These are phyloP conservation scores for Russula sp. DNA, from an alignment of 768 basidiomycete species.

Conservation along the genomic window DNA sequence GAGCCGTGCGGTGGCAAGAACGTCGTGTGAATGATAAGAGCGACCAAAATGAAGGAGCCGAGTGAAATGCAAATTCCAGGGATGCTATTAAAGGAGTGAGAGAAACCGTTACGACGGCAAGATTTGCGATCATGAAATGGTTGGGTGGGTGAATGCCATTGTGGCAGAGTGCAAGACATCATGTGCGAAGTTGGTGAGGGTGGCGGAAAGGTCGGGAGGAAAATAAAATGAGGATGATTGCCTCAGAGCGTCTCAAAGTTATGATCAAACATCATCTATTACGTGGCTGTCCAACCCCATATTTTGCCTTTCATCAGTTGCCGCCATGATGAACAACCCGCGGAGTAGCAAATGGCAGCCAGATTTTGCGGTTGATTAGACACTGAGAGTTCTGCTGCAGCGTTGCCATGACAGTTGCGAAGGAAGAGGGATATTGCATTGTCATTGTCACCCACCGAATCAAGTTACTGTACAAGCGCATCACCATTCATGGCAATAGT, in stretches of 20 bases:
- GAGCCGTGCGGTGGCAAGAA: constrained; percentile 4
- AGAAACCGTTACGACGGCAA: constrained; percentile 1
- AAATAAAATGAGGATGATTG: background rate
- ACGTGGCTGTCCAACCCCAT: too few relatives aligned
- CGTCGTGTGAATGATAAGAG: constrained; percentile 12
- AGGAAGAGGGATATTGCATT: too few relatives aligned
- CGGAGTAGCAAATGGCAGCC: too few relatives aligned
- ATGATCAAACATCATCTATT: too few relatives aligned
- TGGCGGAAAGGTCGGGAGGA: background rate
- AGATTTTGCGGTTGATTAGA: too few relatives aligned
- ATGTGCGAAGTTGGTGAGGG: background rate
- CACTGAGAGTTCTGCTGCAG: too few relatives aligned
- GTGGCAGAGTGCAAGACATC: background rate
- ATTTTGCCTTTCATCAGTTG: too few relatives aligned
- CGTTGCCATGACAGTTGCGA: too few relatives aligned
- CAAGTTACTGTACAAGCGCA: too few relatives aligned
- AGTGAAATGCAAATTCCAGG: constrained; percentile 5
- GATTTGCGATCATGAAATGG: background rate
- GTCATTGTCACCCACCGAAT: too few relatives aligned
- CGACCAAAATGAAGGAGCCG: constrained; percentile 1
- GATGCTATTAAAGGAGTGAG: background rate
- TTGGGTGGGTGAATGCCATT: background rate
- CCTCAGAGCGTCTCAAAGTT: background rate
- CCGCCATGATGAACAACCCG: too few relatives aligned
- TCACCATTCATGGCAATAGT: too few relatives aligned